phyloP scores from a whole-genome alignment of 2,329 filamentous ascomycete species.

The Massarina eburnea region DNA sequence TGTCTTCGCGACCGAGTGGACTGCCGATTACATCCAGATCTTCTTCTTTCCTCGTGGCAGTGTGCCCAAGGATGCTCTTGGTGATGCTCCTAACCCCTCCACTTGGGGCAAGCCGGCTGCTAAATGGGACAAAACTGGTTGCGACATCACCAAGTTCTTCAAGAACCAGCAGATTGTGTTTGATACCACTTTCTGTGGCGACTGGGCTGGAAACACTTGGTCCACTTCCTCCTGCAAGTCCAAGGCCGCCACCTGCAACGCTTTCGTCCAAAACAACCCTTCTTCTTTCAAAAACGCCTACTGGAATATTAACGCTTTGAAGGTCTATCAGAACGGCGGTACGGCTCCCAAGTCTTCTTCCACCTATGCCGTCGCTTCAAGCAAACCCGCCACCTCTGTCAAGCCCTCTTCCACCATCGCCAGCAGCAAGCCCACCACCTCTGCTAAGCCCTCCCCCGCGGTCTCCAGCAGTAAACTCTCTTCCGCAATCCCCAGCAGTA shows the following conservation, averaged over 20 bases:
- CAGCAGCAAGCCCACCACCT: background rate
- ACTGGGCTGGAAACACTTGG: conserved; percentile 80
- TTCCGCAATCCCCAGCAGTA: background rate
- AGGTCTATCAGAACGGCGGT: conserved; percentile 41
- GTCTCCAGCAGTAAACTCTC: background rate
- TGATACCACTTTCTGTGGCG: conserved; percentile 83
- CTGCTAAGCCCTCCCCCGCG: background rate
- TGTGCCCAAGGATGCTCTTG: conserved; percentile 65
- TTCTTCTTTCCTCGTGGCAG: conserved; percentile 77
- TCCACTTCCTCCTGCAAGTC: conserved; percentile 59
- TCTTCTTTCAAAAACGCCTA: conserved; percentile 70
- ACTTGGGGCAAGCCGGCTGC: conserved; percentile 71
- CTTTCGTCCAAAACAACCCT: conserved; percentile 73
- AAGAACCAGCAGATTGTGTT: conserved; percentile 73
- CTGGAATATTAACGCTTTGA: conserved; percentile 64
- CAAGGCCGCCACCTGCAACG: conserved; percentile 66
- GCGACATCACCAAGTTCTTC: conserved; percentile 73
- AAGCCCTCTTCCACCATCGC: background rate
- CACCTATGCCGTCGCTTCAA: background rate
- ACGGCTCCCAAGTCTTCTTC: background rate
- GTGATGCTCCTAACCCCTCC: conserved; percentile 63
- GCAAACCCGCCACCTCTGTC: background rate
- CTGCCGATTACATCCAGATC: conserved; percentile 67
- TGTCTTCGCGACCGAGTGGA: conserved; percentile 63
- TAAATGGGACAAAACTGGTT: conserved; percentile 63